phyloP scores from a whole-genome alignment of 2,329 filamentous ascomycete species.

The Ophiocordyceps australis region DNA sequence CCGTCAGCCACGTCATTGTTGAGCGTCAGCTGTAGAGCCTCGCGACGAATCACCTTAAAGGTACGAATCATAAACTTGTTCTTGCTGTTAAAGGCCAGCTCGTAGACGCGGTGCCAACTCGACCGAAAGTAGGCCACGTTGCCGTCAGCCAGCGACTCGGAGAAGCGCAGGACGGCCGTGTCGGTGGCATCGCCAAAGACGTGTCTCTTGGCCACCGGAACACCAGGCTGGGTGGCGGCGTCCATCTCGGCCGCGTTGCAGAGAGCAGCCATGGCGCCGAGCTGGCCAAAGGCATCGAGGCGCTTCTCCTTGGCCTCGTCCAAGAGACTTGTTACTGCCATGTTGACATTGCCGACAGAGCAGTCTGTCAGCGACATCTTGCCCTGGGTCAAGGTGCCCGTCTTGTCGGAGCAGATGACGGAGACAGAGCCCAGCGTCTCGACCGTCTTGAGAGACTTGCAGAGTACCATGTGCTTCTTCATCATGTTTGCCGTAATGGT shows the following conservation, averaged over 20 bases:
- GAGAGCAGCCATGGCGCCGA: constrained; percentile 43
- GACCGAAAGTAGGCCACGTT: constrained; percentile 39
- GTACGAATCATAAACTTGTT: constrained; percentile 67
- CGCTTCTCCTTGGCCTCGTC: constrained; percentile 17
- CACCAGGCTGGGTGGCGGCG: constrained; percentile 36
- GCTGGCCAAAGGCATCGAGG: constrained; percentile 27
- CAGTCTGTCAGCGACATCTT: constrained; percentile 58
- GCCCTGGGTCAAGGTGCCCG: constrained; percentile 53
- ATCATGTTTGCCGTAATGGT: constrained; percentile 65
- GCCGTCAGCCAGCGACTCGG: constrained; percentile 36
- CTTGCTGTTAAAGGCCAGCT: constrained; percentile 63
- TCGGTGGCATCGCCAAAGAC: constrained; percentile 65
- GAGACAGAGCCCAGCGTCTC: constrained; percentile 59
- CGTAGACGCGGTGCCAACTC: constrained; percentile 47
- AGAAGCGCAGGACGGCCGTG: constrained; percentile 54
- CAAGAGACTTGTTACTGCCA: constrained; percentile 31
- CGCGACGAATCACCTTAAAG: constrained; percentile 24
- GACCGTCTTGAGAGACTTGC: constrained; percentile 64
- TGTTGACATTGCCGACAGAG: constrained; percentile 31
- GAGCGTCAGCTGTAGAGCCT: constrained; percentile 16
- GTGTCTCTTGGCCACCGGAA: constrained; percentile 40
- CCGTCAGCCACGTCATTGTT: constrained; percentile 12
- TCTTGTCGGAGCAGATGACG: constrained; percentile 63
- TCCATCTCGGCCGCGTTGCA: constrained; percentile 68
- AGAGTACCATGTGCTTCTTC: constrained; percentile 59